A percentile compares a stretch with the other conserved stretches of the same genome.
These are phyloP conservation scores for Aquanectria penicillioides DNA, from an alignment of 2,329 filamentous ascomycete genomes.

Conservation along the genomic window DNA sequence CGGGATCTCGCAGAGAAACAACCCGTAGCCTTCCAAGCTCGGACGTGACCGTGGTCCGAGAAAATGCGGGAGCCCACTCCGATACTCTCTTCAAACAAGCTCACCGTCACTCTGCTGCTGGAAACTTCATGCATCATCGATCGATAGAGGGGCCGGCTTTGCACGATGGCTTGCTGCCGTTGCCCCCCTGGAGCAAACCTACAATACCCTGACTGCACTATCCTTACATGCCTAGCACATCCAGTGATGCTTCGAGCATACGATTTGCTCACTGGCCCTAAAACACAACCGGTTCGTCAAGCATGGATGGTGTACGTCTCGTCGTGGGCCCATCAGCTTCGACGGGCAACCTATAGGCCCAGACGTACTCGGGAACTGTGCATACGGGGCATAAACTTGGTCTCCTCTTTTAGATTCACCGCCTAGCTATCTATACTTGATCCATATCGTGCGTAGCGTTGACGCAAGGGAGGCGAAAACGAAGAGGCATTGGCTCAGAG, in stretches of 20 bases:
- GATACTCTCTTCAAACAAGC: constrained; percentile 22
- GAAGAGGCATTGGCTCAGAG: constrained; percentile 18
- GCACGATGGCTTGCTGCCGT: constrained; percentile 6
- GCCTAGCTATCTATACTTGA: constrained; percentile 29
- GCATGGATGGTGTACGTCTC: constrained; percentile 26
- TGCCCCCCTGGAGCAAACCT: constrained; percentile 1
- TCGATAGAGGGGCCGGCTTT: constrained; percentile 9
- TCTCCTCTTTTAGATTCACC: constrained; percentile 40
- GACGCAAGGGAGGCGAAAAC: constrained; percentile 35
- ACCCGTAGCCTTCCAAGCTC: constrained; percentile 30
- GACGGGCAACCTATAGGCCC: too few species aligned
- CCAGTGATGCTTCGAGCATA: constrained; percentile 4
- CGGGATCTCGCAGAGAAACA: constrained; percentile 34
- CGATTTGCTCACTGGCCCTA: constrained; percentile 25
- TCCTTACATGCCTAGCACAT: neutral
- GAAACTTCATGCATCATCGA: constrained; percentile 28
- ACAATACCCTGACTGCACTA: too few species aligned
- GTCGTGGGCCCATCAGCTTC: constrained; percentile 31
- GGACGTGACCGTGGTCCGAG: constrained; percentile 36
- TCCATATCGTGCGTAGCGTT: constrained; percentile 23
- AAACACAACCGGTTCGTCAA: constrained; percentile 7
- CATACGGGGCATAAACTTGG: too few species aligned
- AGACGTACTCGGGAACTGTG: too few species aligned
- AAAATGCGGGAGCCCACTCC: constrained; percentile 28
- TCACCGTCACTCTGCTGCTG: constrained; percentile 30